A percentile compares a stretch with the other conserved stretches of the same genome.
phyloP scores from a whole-genome alignment of 2,329 filamentous ascomycete species.

The Aspergillus eucalypticola region DNA sequence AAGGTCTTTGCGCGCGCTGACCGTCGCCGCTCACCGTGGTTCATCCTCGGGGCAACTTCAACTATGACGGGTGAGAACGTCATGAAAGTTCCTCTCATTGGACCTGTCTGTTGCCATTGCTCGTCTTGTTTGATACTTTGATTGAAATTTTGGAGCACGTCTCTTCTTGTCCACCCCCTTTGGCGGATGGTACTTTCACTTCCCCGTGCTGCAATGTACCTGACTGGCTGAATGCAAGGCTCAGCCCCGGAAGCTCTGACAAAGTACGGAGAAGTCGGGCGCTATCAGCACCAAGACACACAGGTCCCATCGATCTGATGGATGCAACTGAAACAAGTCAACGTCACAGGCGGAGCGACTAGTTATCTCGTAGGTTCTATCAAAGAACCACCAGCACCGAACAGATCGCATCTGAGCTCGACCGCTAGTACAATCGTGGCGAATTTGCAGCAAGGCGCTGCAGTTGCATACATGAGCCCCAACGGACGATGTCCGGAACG shows the following conservation, averaged over 20 bases:
- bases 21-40: conserved; percentile 8
- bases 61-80: conserved; percentile 20
- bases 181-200: background rate
- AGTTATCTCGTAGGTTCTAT: background rate
- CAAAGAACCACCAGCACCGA: conserved; percentile 2
- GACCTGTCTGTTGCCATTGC: conserved; percentile 6
- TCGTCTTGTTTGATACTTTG: background rate
- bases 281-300: background rate
- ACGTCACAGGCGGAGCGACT: conserved; percentile 5
- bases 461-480: conserved; percentile 10
- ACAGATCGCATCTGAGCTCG: conserved; percentile 5
- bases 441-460: conserved; percentile 10
- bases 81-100: conserved; percentile 12
- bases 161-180: background rate
- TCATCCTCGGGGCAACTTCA: conserved; percentile 7
- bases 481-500: conserved; percentile 9
- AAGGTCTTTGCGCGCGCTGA: conserved; percentile 2
- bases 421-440: conserved; percentile 12
- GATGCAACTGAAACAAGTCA: conserved; percentile 5
- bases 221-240: background rate
- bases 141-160: background rate
- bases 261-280: background rate
- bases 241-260: background rate
- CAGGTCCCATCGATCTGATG: conserved; percentile 1
- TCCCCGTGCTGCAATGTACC: background rate